A percentile compares a stretch with the other conserved stretches of the same genome.
phyloP scores from a whole-genome alignment of 495 filamentous ascomycete species.

The Xylaria telfairii region DNA sequence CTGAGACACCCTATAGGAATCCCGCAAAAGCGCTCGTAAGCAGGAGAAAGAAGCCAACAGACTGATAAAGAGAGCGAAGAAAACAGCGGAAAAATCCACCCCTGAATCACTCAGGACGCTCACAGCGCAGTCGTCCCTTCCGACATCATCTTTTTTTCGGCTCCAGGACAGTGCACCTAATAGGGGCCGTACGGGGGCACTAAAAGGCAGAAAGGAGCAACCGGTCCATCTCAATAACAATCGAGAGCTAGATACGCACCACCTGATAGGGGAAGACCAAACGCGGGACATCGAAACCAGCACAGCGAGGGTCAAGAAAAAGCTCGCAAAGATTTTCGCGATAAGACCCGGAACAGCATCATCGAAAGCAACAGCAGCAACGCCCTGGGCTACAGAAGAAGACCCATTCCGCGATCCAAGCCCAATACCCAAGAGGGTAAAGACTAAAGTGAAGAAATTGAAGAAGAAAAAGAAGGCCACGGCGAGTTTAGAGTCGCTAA shows the following conservation, averaged over 20 bases:
- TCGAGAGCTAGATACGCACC: background rate
- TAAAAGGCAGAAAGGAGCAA: background rate
- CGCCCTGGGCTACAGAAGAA: background rate
- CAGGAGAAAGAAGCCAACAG: conserved; percentile 2
- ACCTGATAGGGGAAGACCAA: background rate
- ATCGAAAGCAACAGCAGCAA: background rate
- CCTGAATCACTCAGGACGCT: background rate
- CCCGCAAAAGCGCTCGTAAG: background rate
- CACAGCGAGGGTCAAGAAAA: background rate
- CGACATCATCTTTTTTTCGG: background rate
- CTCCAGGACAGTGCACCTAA: background rate
- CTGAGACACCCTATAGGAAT: background rate
- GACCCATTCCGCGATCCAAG: conserved; percentile 16
- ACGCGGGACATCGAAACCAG: background rate
- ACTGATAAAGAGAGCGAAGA: background rate
- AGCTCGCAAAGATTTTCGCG: background rate
- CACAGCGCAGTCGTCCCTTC: background rate
- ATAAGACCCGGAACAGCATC: background rate
- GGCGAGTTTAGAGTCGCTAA: background rate
- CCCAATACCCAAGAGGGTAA: background rate
- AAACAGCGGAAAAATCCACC: background rate
- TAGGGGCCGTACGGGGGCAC: no score
- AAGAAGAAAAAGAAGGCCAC: background rate
- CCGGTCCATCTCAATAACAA: background rate
- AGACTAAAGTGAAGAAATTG: background rate